Percentiles rank a stretch among this genome's conserved stretches.
These are phyloP conservation scores for Epichloe hybrida DNA, from an alignment of 2,329 filamentous ascomycete species.

Conservation along the genomic window DNA sequence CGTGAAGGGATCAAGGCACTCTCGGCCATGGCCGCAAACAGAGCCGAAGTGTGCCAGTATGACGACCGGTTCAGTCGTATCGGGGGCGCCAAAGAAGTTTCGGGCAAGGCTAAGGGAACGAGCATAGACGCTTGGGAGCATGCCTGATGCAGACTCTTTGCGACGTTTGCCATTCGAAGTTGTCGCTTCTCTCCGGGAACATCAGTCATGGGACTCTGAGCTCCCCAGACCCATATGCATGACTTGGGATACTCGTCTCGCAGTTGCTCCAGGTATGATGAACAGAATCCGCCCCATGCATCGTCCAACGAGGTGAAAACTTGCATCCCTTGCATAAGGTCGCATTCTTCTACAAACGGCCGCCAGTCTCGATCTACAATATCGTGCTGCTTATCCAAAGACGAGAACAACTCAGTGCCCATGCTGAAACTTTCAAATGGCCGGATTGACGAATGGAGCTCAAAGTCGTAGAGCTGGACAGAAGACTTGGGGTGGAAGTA, in stretches of 20 bases:
- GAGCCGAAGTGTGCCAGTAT: constrained; percentile 66
- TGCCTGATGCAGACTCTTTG: constrained; percentile 56
- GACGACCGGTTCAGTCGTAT: constrained; percentile 49
- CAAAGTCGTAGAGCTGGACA: constrained; percentile 76
- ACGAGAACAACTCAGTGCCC: constrained; percentile 62
- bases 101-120: constrained; percentile 57
- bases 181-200: constrained; percentile 36
- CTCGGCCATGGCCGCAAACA: constrained; percentile 66
- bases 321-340: constrained; percentile 82
- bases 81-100: constrained; percentile 39
- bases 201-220: constrained; percentile 48
- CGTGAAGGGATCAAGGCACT: constrained; percentile 65
- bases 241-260: constrained; percentile 86
- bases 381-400: constrained; percentile 68
- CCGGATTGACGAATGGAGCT: constrained; percentile 64
- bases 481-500: constrained; percentile 85
- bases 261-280: constrained; percentile 61
- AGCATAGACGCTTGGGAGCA: constrained; percentile 62
- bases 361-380: constrained; percentile 82
- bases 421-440: constrained; percentile 86
- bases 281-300: constrained; percentile 68
- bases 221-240: constrained; percentile 74
- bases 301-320: constrained; percentile 59
- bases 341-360: constrained; percentile 82
- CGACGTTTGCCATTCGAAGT: constrained; percentile 57